phyloP scores from a whole-genome alignment of 108 stramenopile genomes.

The Aurantiochytrium sp. region DNA sequence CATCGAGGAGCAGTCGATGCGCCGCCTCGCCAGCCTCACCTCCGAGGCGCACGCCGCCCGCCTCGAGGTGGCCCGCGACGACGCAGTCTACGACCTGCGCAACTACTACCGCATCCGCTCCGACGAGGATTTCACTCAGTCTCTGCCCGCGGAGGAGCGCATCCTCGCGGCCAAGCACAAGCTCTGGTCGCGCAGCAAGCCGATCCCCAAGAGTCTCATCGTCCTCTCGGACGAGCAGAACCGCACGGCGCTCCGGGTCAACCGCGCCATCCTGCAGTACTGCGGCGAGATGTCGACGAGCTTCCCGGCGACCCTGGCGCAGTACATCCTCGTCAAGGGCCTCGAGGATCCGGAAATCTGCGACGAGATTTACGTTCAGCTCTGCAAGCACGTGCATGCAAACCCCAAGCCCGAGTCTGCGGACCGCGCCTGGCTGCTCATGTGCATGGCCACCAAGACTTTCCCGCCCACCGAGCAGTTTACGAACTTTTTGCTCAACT shows the following conservation, averaged over 20 bases:
- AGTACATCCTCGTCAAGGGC: background rate
- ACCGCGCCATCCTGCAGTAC: slow-evolving; percentile 25
- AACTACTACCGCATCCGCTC: slow-evolving; percentile 53
- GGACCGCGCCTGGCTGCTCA: background rate
- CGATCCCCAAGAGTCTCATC: slow-evolving; percentile 56
- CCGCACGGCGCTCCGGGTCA: slow-evolving; percentile 22
- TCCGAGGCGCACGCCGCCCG: background rate
- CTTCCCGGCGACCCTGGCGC: background rate
- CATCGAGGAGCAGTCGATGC: slow-evolving; percentile 32
- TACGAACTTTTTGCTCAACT: background rate
- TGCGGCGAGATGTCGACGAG: background rate
- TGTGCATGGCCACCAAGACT: background rate
- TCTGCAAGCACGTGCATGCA: background rate
- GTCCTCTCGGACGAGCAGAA: slow-evolving; percentile 38
- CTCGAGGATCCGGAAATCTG: slow-evolving; percentile 1
- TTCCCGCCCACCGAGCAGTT: background rate
- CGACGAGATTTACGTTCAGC: slow-evolving; percentile 32
- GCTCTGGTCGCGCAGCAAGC: slow-evolving; percentile 48
- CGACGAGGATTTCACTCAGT: slow-evolving; percentile 47
- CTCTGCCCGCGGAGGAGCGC: background rate
- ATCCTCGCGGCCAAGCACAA: slow-evolving; percentile 43
- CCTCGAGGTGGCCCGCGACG: slow-evolving; percentile 34
- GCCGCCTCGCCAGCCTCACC: background rate
- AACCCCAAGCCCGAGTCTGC: slow-evolving; percentile 4
- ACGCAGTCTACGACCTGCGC: slow-evolving; percentile 45